These are phyloP conservation scores for Chalciporus sphaerocephalus DNA, from an alignment of 768 basidiomycete genomes.

Conservation along the genomic window DNA sequence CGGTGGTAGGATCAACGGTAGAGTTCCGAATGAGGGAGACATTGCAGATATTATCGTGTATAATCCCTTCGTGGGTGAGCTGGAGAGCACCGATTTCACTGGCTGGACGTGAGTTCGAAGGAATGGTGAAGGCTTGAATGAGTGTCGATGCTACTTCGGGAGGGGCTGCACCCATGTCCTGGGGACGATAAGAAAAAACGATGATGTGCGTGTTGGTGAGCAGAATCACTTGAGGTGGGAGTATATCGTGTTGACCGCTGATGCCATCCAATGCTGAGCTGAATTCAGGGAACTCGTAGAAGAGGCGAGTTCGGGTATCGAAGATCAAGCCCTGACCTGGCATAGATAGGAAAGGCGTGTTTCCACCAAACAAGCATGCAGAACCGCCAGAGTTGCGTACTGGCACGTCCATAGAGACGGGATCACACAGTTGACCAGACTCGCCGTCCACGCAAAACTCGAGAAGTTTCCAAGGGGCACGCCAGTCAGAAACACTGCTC, in stretches of 20 bases:
- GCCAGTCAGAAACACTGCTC: neutral
- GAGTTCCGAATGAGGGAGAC: conserved; percentile 6
- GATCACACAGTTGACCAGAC: neutral
- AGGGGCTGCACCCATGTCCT: neutral
- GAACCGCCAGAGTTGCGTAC: neutral
- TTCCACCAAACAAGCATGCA: neutral
- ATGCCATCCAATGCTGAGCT: neutral
- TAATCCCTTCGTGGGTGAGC: conserved; percentile 4
- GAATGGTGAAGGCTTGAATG: conserved; percentile 4
- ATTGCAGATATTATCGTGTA: neutral
- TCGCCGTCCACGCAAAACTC: neutral
- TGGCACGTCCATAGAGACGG: neutral
- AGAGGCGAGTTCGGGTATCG: neutral
- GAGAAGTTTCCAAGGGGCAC: neutral
- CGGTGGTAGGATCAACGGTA: neutral
- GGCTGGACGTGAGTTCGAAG: neutral
- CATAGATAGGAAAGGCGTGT: neutral
- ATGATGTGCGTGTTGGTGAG: conserved; percentile 7
- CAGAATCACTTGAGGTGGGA: neutral
- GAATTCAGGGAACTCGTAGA: neutral
- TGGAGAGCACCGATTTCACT: neutral
- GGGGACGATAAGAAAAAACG: neutral
- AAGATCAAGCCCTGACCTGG: neutral
- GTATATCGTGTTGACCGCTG: neutral
- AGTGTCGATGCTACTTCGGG: neutral